These are phyloP conservation scores for Ampelomyces quisqualis DNA, from an alignment of 2,329 filamentous ascomycete species.

Conservation along the genomic window DNA sequence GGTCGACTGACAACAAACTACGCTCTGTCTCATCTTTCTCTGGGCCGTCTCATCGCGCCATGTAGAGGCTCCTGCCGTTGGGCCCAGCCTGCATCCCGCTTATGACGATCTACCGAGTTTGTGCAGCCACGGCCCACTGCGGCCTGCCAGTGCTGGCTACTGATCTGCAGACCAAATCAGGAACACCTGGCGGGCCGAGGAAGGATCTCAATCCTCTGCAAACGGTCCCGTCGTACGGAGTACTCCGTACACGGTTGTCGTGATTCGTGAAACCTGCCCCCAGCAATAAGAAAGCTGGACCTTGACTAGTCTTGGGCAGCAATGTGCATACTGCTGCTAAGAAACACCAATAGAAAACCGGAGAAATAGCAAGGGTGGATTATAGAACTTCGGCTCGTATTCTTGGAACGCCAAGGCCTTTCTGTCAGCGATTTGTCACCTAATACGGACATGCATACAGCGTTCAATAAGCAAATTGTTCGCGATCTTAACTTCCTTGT, in stretches of 20 bases:
- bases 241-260: too few species aligned
- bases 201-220: neutral
- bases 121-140: neutral
- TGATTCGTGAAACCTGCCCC: conserved; percentile 6
- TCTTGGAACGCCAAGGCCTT: too few species aligned
- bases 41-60: conserved; percentile 2
- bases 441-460: too few species aligned
- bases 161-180: neutral
- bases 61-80: conserved; percentile 1
- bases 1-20: neutral
- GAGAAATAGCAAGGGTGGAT: too few species aligned
- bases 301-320: too few species aligned
- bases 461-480: too few species aligned
- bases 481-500: too few species aligned
- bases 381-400: too few species aligned
- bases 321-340: too few species aligned
- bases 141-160: neutral
- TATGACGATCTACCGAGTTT: conserved; percentile 3
- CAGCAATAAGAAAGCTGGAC: neutral
- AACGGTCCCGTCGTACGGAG: neutral
- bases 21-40: conserved; percentile 5
- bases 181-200: neutral
- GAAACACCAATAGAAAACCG: too few species aligned
- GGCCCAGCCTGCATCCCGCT: conserved; percentile 2
- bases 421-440: too few species aligned